Evolutionary conservation across 2,329 filamentous ascomycete species (phyloP), one percentile per base, ranked within the genome.

Genomic region (Calonectria naviculata): DNA sequence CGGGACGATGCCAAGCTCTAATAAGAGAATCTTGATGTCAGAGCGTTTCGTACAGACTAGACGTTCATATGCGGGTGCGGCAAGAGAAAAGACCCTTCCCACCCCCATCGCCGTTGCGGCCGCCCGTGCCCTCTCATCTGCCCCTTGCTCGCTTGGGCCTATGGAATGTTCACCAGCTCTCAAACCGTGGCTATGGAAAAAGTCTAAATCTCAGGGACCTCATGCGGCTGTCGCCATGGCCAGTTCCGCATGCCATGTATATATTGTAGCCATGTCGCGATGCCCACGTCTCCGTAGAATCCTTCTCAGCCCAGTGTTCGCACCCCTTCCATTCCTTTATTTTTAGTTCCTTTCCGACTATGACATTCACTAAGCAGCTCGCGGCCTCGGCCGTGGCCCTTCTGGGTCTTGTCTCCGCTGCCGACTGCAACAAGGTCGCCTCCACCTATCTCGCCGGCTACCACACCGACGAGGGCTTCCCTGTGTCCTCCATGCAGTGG

Each of bases 361-460:
- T 61, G 56, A 41, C 56, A 17, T 42, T 61, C 26, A 38, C 38
- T 61, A 61, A 61, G 19, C 24, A 41, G 2, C 56, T 61, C 28
- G 28, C 56, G 17, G 56, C 56, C 24, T 44, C 56, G 26, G 56
- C 56, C 38, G 19, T 61, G 12, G 56, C 56, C 38, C 28, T 61
- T 13, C 17, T 61, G 21, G 56, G 56, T 5, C 36, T 61, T 28
- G 26, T 36, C n/a, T 41, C 56, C 38, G 38, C 36, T 29, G 38
- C 52, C 26, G n/a, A 36, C 56, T 61, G 56, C 56, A 61, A 61
- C 56, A 61, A 61, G 56, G 75, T 76, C 0, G 71, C 75, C 4
- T 77, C 75, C 1, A 77, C 75, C 10, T 76, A 76, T 28, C 75
- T 76, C 34, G 75, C 75, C 9, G 75, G 75, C 24, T 76, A 76